These are phyloP conservation scores for Amylostereum areolatum DNA, from an alignment of 1,284 basidiomycete genomes.

Conservation along the genomic window DNA sequence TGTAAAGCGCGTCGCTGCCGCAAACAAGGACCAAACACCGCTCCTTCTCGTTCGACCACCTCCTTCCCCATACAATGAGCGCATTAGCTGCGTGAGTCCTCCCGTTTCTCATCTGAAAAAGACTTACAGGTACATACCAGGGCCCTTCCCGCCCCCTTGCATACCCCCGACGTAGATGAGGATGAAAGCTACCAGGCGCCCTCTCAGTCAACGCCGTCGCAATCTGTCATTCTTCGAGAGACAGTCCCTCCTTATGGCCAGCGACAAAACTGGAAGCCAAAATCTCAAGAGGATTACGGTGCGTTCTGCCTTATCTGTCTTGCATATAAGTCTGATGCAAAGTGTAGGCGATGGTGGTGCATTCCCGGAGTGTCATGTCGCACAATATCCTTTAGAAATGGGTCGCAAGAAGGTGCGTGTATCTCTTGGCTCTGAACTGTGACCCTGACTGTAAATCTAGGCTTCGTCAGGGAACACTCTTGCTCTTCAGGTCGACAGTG, in stretches of 20 bases:
- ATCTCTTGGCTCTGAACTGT: not conserved
- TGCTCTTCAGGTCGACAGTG: slow-evolving; percentile 92
- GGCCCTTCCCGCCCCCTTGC: slow-evolving; percentile 58
- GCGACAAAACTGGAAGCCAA: slow-evolving; percentile 84
- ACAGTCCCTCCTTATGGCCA: slow-evolving; percentile 79
- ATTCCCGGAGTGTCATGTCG: slow-evolving; percentile 96
- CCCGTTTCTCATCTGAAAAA: not conserved
- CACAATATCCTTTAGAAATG: slow-evolving; percentile 95
- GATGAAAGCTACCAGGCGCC: slow-evolving; percentile 35
- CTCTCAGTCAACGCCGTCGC: slow-evolving; percentile 25
- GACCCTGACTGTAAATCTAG: slow-evolving; percentile 30
- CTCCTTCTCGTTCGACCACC: not conserved
- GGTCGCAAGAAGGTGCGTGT: slow-evolving; percentile 83
- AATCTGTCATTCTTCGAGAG: slow-evolving; percentile 44
- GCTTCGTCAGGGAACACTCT: slow-evolving; percentile 88
- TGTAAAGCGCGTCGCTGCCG: not conserved
- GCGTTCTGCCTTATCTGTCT: slow-evolving; percentile 16
- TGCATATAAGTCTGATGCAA: slow-evolving; percentile 6
- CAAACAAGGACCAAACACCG: not conserved
- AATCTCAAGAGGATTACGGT: slow-evolving; percentile 80
- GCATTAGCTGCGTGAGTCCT: slow-evolving; percentile 31
- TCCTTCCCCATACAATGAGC: slow-evolving; percentile 22
- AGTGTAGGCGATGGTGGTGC: slow-evolving; percentile 81
- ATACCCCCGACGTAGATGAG: slow-evolving; percentile 48
- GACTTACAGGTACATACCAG: not conserved